Evolutionary conservation across 2,329 filamentous ascomycete genomes (phyloP).

Genomic region (Aspergillus brasiliensis): DNA sequence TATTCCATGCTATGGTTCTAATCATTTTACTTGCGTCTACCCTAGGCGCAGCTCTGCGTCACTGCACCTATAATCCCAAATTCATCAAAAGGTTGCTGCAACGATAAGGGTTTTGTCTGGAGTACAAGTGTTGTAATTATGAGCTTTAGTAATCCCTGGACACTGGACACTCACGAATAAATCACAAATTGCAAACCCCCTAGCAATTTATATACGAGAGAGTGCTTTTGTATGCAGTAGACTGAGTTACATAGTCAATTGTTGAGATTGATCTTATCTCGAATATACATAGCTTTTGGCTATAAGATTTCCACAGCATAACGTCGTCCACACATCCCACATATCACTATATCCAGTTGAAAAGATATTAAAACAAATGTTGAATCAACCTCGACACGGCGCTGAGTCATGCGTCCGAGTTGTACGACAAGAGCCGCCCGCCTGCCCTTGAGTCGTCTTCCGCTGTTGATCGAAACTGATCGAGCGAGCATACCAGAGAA

Average conservation of each 20-base stretch:
- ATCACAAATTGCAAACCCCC: neutral
- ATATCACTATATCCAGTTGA: constrained; percentile 8
- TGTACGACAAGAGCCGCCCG: neutral
- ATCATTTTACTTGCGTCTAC: no score
- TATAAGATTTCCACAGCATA: neutral
- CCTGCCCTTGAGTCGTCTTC: neutral
- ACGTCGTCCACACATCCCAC: neutral
- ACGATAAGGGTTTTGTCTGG: no score
- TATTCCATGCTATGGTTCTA: no score
- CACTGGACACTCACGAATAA: no score
- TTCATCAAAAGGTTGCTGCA: no score
- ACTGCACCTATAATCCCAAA: no score
- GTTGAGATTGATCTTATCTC: neutral
- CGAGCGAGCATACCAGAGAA: neutral
- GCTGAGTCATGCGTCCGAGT: neutral
- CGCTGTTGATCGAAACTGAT: neutral
- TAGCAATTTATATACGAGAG: neutral
- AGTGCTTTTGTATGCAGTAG: neutral
- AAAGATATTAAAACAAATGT: constrained; percentile 9
- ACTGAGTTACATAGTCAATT: neutral
- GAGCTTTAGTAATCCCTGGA: no score
- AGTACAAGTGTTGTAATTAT: no score
- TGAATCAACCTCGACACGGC: constrained; percentile 3
- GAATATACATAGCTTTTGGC: constrained; percentile 6
- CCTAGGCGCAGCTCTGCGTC: no score